Evolutionary conservation across 345 rosid species (phyloP).

Genomic region (Brassica carinata): DNA sequence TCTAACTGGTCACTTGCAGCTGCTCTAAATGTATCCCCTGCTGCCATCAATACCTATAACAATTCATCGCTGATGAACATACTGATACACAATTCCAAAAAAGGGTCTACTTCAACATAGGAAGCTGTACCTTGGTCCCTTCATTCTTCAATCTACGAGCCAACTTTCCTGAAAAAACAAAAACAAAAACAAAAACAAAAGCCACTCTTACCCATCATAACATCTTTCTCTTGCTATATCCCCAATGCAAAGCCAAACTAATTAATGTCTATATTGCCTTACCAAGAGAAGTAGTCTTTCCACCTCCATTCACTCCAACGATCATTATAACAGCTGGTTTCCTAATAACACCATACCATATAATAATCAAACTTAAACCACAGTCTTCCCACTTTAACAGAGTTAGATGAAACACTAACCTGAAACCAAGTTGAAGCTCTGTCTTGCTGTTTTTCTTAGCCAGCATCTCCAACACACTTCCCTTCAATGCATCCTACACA

Average conservation of each 20-base stretch:
- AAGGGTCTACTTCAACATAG: neutral
- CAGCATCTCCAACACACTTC: conserved; percentile 68
- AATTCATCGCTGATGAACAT: conserved; percentile 40
- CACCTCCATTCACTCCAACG: conserved; percentile 95
- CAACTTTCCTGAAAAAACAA: conserved; percentile 68
- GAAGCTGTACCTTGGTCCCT: conserved; percentile 72
- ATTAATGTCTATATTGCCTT: conserved; percentile 29
- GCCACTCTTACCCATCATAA: neutral
- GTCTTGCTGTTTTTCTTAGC: conserved; percentile 68
- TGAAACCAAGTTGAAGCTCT: conserved; percentile 87
- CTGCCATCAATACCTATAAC: conserved; percentile 85
- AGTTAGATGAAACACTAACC: conserved; percentile 43
- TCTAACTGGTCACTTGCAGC: conserved; percentile 97
- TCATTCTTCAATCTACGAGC: conserved; percentile 84
- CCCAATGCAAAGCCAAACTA: neutral
- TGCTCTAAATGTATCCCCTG: conserved; percentile 99
- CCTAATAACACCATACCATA: conserved; percentile 46
- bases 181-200: conserved; percentile 28
- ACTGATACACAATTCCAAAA: conserved; percentile 25
- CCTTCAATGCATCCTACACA: conserved; percentile 83
- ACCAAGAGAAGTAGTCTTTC: conserved; percentile 98
- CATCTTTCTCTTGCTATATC: neutral
- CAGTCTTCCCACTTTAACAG: conserved; percentile 16
- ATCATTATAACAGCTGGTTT: conserved; percentile 91
- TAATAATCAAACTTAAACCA: conserved; percentile 13